A percentile compares a stretch with the other conserved stretches of the same genome.
Conservation (phyloP, 768 basidiomycete genomes). For the Panellus pusillus region DNA sequence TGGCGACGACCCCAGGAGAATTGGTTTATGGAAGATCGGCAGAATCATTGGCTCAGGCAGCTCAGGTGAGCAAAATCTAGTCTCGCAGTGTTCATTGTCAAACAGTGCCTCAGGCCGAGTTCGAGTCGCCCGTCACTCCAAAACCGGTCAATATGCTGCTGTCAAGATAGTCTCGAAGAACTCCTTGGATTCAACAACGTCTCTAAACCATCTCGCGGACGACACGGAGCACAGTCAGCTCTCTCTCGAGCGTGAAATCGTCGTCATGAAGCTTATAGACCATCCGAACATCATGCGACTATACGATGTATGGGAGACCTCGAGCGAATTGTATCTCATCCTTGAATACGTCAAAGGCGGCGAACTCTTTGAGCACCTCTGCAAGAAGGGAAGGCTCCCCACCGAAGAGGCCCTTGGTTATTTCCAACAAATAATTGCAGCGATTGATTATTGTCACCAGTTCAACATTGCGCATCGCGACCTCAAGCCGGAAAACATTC, state of each 20-base stretch:
- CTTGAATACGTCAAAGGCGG: constrained; percentile 95
- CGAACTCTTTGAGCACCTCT: constrained; percentile 92
- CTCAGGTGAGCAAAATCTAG: constrained; percentile 52
- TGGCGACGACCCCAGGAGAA: constrained; percentile 57
- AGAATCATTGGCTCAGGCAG: constrained; percentile 81
- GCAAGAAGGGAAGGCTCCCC: constrained; percentile 71
- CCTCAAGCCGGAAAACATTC: constrained; percentile 91
- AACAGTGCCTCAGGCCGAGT: constrained; percentile 67
- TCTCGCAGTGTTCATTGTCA: too few species aligned
- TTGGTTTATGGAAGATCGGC: constrained; percentile 83
- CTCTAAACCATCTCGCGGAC: constrained; percentile 66
- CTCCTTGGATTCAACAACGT: constrained; percentile 63
- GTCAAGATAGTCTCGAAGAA: constrained; percentile 92
- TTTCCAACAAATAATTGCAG: constrained; percentile 92
- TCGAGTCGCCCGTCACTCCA: constrained; percentile 83
- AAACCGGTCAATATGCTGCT: constrained; percentile 86
- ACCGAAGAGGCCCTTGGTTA: constrained; percentile 75
- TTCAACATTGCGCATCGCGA: constrained; percentile 95
- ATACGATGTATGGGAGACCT: constrained; percentile 97
- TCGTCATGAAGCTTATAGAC: constrained; percentile 95
- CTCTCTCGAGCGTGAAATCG: constrained; percentile 90
- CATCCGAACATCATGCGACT: constrained; percentile 94
- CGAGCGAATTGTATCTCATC: constrained; percentile 83
- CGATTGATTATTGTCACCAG: constrained; percentile 90
- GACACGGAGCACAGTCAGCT: constrained; percentile 76